phyloP scores from a whole-genome alignment of 2,329 filamentous ascomycete species.

The Thelonectria olida region DNA sequence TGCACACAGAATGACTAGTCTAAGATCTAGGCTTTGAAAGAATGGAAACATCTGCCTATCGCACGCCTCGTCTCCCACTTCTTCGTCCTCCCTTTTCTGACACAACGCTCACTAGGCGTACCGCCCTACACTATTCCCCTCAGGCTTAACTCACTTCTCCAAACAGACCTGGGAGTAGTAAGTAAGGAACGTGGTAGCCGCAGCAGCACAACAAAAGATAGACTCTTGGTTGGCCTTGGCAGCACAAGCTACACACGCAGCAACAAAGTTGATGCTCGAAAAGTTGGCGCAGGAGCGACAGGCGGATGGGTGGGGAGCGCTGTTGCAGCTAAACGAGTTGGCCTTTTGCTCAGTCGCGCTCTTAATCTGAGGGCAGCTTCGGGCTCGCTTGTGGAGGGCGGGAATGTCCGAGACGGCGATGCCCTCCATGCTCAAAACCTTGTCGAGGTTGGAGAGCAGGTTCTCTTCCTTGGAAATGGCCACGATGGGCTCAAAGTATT shows the following conservation, averaged over 20 bases:
- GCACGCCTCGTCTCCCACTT: background rate
- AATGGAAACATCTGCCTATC: background rate
- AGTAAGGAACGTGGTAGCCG: constrained; percentile 19
- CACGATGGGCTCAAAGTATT: constrained; percentile 27
- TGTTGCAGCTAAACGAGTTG: constrained; percentile 18
- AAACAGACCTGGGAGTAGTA: constrained; percentile 28
- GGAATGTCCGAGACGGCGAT: background rate
- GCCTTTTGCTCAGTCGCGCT: constrained; percentile 4
- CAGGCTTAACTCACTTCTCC: no score
- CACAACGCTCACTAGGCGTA: no score
- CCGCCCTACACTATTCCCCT: no score
- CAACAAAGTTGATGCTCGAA: constrained; percentile 21
- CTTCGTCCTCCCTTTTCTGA: background rate
- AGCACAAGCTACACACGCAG: constrained; percentile 21
- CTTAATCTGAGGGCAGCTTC: constrained; percentile 20
- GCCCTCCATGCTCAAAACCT: constrained; percentile 6
- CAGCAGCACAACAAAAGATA: constrained; percentile 24
- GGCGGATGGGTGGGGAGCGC: constrained; percentile 9
- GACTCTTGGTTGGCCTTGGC: constrained; percentile 26
- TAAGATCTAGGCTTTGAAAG: no score
- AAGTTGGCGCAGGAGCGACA: constrained; percentile 26
- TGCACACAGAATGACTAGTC: no score
- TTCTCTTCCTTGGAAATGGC: constrained; percentile 23
- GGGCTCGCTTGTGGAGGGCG: constrained; percentile 10
- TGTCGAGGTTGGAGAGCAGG: constrained; percentile 15